These are phyloP conservation scores for Candida pseudoviswanathii DNA, from an alignment of 1,139 yeast species.

Conservation along the genomic window DNA sequence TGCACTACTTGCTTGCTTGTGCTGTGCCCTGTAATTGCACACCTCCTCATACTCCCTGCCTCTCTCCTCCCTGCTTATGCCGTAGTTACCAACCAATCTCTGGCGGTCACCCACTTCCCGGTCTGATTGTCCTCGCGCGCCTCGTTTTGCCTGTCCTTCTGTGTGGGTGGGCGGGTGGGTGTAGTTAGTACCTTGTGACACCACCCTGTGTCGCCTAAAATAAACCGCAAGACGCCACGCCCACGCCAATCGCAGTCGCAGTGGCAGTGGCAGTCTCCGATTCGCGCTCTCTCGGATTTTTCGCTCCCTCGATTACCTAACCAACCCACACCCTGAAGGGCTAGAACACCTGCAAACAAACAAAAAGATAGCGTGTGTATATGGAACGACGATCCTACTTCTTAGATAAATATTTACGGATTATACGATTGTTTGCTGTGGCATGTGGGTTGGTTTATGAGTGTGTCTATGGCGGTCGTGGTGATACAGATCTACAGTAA, in stretches of 20 bases:
- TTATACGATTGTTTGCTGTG: not conserved
- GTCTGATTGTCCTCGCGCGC: not conserved
- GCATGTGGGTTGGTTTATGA: not conserved
- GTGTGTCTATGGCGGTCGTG: not conserved
- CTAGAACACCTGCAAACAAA: not conserved
- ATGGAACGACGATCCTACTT: not conserved
- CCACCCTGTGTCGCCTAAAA: no score
- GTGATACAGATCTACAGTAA: not conserved
- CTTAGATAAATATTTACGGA: not conserved
- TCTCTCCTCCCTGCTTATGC: not conserved
- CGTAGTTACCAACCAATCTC: not conserved
- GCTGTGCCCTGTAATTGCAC: no score
- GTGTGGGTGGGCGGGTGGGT: not conserved
- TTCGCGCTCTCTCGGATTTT: no score
- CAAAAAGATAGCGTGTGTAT: not conserved
- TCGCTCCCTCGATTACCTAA: no score
- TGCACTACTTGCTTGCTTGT: no score
- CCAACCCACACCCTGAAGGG: not conserved
- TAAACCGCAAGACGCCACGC: no score
- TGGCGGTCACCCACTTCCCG: not conserved
- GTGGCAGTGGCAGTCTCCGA: no score
- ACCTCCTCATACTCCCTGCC: no score
- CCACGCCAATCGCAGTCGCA: no score
- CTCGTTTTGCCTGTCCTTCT: not conserved
- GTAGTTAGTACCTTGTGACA: no score